Base-by-base conservation (phyloP, 2,329 filamentous ascomycete species). In the Cladosporium sp. region DNA sequence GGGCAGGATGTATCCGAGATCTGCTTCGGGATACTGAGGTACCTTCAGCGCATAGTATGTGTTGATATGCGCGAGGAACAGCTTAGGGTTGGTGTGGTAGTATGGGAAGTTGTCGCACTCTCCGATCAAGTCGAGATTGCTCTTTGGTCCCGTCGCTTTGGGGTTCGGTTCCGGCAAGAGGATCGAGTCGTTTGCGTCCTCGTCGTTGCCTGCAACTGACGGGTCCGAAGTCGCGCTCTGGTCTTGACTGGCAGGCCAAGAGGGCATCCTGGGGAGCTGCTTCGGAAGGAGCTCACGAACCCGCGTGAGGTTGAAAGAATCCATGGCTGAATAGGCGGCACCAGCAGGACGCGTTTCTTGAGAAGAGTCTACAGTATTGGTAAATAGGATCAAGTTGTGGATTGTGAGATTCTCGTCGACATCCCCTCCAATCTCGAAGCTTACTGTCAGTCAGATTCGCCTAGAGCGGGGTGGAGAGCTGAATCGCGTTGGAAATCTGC, bases 61-160 rank as follows among this genome's bases (percentile, higher is more conserved):
- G 59, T 75, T 73, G 66, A 76, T 70, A 65, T 76, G 75, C 10
- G 75, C 71, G 53, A 83, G 79, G 76, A 89, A 87, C 59, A 81
- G 80, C 65, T 84, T 76, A 11, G 86, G 84, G 69, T 89, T 81
- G 63, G 82, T 83, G 64, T 89, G 83, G 64, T 85, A 83, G 78
- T 96, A 92, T 1, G 93, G 93, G 74, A 96, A 96, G 73, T 79
- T 83, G 75, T 88, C 85, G 77, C 84, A 86, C 76, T 87, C 84
- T 61, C 82, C 78, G 57, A 87, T 76, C 28, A 88, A 78, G 60
- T 86, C 83, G 58, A 87, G 78, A 68, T 86, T 83, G 28, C 82
- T 80, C 67, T 76, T 77, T 2, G 76, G 76, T 5, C 74, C 72
- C 8, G 69, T 58, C 3, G 67, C 51, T 23, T 76, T 72, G 10